Base-by-base conservation (phyloP, 2,329 filamentous ascomycete genomes). In the Fusarium brevicatenulatum region DNA sequence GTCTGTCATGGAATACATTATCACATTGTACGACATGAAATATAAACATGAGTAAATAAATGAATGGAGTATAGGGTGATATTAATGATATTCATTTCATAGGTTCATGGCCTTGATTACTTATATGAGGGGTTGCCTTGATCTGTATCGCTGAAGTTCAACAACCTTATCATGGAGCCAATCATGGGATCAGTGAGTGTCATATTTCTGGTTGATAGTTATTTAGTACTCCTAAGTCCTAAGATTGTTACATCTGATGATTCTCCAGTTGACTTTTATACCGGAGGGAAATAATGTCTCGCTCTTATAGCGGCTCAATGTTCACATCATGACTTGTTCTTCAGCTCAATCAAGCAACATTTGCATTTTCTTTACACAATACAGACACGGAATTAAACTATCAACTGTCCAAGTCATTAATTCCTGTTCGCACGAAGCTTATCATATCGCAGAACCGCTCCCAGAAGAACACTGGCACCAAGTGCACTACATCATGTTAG, bases 41-140 rank as follows among this genome's bases (percentile, higher is more conserved):
- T 2, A 23, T 2, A 4, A 5, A 10, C 15, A 4, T 13, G 4
- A 2, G 4, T 19, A 13, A 0, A n/a, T n/a, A n/a, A 23, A 13
- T 3, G 7, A 12, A 12, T 13, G n/a, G 5, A 19, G 0, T 5
- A 0, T 10, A 34, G 2, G 2, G 16, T 2, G 4, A 8, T 15
- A 2, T 19, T 15, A 0, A 1, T 23, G 3, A 1, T 9, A 13
- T 18, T 18, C 5, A n/a, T 34, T 34, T 5, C 12, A 2, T 23
- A 19, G 9, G 1, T 10, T 9, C 9, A n/a, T 12, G 23, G 28
- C 21, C 15, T n/a, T n/a, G n/a, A n/a, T n/a, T n/a, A n/a, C n/a
- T n/a, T n/a, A n/a, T n/a, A n/a, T n/a, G n/a, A 39, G 19, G 7
- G 23, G 13, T 7, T 25, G 13, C 19, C 7, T 53, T n/a, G 9